Conservation (phyloP, 2,329 filamentous ascomycete genomes). For the Polychaeton citri region DNA sequence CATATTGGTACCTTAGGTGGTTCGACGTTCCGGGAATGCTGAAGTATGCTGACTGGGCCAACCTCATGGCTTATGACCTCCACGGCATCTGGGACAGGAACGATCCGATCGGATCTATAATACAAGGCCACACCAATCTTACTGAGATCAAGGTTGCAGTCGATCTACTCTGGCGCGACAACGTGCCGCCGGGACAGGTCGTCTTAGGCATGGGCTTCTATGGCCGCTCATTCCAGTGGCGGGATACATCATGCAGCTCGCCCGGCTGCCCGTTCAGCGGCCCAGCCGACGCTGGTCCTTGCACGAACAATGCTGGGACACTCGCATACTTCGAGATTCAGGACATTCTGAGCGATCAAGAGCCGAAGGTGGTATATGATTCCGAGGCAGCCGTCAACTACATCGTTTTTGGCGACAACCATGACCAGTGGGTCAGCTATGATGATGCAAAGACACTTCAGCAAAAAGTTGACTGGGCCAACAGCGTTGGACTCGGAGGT, state of each 20-base stretch:
- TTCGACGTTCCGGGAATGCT: conserved; percentile 5
- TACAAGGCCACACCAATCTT: conserved; percentile 32
- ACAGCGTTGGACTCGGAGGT: conserved; percentile 20
- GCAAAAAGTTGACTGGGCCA: conserved; percentile 22
- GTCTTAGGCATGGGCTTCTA: conserved; percentile 36
- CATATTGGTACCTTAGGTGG: conserved; percentile 8
- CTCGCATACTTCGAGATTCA: conserved; percentile 25
- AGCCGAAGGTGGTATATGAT: conserved; percentile 10
- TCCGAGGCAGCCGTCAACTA: conserved; percentile 21
- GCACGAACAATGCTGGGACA: conserved; percentile 18
- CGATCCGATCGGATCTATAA: conserved; percentile 18
- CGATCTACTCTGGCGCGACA: conserved; percentile 34
- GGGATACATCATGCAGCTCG: conserved; percentile 8
- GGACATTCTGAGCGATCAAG: conserved; percentile 13
- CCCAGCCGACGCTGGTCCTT: conserved; percentile 14
- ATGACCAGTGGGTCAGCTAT: conserved; percentile 30
- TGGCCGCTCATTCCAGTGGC: conserved; percentile 23
- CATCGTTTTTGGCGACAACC: conserved; percentile 17
- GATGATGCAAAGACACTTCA: conserved; percentile 26
- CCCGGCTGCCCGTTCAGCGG: conserved; percentile 10
- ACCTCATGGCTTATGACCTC: conserved; percentile 34
- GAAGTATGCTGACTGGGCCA: conserved; percentile 14
- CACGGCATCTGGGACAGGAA: conserved; percentile 30
- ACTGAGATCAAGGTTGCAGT: conserved; percentile 31
- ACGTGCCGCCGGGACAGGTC: conserved; percentile 29